A percentile compares a stretch with the other conserved stretches of the same genome.
Conservation (phyloP, 345 rosid species). For the Melaleuca alternifolia region DNA sequence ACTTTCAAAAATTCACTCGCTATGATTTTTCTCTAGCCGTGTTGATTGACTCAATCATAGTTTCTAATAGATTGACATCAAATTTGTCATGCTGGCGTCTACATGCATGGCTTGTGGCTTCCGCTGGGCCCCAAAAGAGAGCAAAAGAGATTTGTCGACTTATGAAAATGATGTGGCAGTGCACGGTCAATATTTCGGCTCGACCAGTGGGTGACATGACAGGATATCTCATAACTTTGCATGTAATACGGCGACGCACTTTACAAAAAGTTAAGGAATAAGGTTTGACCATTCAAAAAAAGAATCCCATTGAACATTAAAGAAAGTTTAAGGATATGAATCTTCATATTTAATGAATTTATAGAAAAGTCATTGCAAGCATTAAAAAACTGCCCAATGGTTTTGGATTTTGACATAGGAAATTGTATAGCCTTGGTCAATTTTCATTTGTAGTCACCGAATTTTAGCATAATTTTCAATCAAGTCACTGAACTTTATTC, state of each 20-base stretch:
- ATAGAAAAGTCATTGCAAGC: background rate
- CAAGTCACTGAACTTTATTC: background rate
- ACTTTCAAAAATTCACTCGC: background rate
- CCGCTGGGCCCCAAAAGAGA: background rate
- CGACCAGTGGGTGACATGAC: background rate
- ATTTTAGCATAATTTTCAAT: background rate
- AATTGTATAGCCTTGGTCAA: background rate
- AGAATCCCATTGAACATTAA: background rate
- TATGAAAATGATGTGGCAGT: background rate
- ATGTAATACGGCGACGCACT: background rate
- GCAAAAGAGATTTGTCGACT: background rate
- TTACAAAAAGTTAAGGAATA: background rate
- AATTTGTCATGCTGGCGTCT: background rate
- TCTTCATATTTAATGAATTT: background rate
- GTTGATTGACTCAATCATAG: background rate
- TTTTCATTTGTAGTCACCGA: background rate
- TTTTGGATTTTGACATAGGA: background rate
- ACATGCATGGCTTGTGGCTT: background rate
- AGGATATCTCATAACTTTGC: background rate
- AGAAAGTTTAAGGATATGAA: background rate
- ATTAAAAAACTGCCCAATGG: background rate
- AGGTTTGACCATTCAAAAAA: background rate
- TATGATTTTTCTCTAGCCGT: too few relatives aligned
- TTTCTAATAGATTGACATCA: background rate
- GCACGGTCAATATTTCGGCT: background rate